Percentiles rank a stretch among this genome's conserved stretches.
phyloP scores from a whole-genome alignment of 805 yeast genomes.

The Isabelozyma rhagii region DNA sequence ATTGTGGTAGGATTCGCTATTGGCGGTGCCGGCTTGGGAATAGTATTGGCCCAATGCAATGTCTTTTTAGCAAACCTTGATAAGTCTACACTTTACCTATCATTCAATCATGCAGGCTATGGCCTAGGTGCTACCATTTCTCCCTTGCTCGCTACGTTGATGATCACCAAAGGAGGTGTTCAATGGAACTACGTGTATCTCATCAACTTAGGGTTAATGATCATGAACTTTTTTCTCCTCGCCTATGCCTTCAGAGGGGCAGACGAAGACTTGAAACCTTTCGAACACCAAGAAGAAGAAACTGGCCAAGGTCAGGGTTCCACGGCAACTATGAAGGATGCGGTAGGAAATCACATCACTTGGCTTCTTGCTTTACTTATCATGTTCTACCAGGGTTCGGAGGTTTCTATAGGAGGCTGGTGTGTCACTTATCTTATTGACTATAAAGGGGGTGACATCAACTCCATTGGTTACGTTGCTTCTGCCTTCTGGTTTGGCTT shows the following conservation, averaged over 20 bases:
- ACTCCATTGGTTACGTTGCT: slow-evolving; percentile 57
- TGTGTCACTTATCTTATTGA: slow-evolving; percentile 58
- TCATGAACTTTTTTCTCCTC: slow-evolving; percentile 27
- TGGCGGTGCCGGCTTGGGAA: slow-evolving; percentile 59
- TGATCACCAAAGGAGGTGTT: slow-evolving; percentile 44
- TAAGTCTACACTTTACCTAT: slow-evolving; percentile 56
- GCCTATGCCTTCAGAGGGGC: slow-evolving; percentile 48
- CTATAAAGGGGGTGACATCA: slow-evolving; percentile 46
- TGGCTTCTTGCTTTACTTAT: slow-evolving; percentile 52
- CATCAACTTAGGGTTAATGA: slow-evolving; percentile 42
- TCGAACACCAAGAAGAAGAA: slow-evolving; percentile 18
- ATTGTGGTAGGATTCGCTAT: slow-evolving; percentile 49
- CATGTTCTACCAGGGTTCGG: slow-evolving; percentile 66
- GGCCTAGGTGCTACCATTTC: slow-evolving; percentile 72
- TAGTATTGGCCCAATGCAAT: slow-evolving; percentile 48
- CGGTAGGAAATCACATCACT: slow-evolving; percentile 38
- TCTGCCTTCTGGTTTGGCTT: slow-evolving; percentile 77
- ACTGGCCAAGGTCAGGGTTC: neutral
- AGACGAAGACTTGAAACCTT: slow-evolving; percentile 41
- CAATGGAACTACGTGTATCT: slow-evolving; percentile 54
- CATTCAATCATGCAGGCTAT: slow-evolving; percentile 63
- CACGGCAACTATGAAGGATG: slow-evolving; percentile 22
- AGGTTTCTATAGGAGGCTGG: slow-evolving; percentile 72
- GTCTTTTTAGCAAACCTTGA: slow-evolving; percentile 48
- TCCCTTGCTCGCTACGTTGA: slow-evolving; percentile 60